Percentiles rank a stretch among this genome's conserved stretches.
Conservation (phyloP, 345 rosid genomes). For the Gossypium sturtianum region DNA sequence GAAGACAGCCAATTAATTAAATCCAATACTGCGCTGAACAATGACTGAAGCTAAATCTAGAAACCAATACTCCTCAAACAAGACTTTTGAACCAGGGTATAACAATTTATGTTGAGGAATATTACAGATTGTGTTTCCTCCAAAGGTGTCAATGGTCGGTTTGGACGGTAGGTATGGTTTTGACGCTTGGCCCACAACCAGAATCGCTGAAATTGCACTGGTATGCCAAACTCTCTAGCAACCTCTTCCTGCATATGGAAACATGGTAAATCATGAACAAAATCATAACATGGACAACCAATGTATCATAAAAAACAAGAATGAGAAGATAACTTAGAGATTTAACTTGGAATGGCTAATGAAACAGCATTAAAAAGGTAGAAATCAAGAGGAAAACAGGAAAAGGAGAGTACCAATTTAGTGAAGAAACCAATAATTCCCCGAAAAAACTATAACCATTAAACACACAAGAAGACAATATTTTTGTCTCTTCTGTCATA, state of each 20-base stretch:
- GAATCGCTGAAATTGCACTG: too few relatives aligned
- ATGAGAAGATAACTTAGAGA: not conserved
- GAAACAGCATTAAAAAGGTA: not conserved
- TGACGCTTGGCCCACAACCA: constrained; percentile 39
- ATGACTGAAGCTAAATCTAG: not conserved
- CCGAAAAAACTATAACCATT: not conserved
- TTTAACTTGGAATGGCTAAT: not conserved
- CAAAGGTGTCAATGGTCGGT: constrained; percentile 62
- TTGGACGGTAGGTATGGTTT: constrained; percentile 89
- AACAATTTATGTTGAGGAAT: constrained; percentile 7
- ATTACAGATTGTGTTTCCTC: constrained; percentile 80
- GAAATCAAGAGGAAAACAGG: not conserved
- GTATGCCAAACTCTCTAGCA: too few relatives aligned
- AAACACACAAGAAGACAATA: not conserved
- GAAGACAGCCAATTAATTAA: not conserved
- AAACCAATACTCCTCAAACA: not conserved
- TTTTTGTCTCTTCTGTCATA: constrained; percentile 14
- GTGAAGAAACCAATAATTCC: not conserved
- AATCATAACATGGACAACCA: not conserved
- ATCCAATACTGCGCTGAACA: constrained; percentile 2
- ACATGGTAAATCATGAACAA: constrained; percentile 1
- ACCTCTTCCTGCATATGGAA: not conserved
- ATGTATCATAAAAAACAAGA: not conserved
- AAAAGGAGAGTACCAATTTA: not conserved
- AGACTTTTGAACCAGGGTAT: not conserved